These are phyloP conservation scores for Sanghuangporus weigelae DNA, from an alignment of 1,284 basidiomycete genomes.

Conservation along the genomic window DNA sequence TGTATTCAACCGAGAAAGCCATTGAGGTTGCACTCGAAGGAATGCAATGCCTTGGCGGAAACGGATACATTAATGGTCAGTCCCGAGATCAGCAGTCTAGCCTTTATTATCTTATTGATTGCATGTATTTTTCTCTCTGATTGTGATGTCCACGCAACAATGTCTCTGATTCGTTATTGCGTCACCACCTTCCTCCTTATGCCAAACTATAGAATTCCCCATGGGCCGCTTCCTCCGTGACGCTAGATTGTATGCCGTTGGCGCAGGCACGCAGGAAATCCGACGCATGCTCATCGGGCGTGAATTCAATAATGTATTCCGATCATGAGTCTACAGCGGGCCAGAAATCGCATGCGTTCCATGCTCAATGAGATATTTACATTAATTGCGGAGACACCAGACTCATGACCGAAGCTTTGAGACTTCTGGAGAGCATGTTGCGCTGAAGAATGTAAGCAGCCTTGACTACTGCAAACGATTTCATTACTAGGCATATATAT, in stretches of 20 bases:
- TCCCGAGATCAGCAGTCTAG: not conserved
- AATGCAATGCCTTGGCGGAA: conserved; percentile 89
- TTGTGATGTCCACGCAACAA: too few relatives aligned
- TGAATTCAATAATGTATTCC: conserved; percentile 78
- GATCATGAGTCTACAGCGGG: conserved; percentile 16
- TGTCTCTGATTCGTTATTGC: not conserved
- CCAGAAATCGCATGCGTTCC: not conserved
- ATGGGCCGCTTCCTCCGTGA: conserved; percentile 83
- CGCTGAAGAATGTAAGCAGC: too few relatives aligned
- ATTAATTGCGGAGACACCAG: not conserved
- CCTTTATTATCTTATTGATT: not conserved
- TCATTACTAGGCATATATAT: too few relatives aligned
- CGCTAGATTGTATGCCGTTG: conserved; percentile 82
- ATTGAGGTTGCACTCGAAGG: conserved; percentile 88
- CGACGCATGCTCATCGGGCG: conserved; percentile 86
- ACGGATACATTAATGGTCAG: conserved; percentile 87
- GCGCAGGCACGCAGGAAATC: conserved; percentile 90
- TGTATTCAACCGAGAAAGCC: conserved; percentile 87
- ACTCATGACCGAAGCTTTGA: not conserved
- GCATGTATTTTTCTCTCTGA: not conserved
- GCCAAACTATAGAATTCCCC: conserved; percentile 70
- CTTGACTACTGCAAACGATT: too few relatives aligned
- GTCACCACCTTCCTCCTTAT: not conserved
- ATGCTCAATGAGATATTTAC: not conserved
- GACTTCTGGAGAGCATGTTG: too few relatives aligned